A percentile compares a stretch with the other conserved stretches of the same genome.
Evolutionary conservation across 2,329 filamentous ascomycete species (phyloP).

Genomic region (Didymella lethalis): DNA sequence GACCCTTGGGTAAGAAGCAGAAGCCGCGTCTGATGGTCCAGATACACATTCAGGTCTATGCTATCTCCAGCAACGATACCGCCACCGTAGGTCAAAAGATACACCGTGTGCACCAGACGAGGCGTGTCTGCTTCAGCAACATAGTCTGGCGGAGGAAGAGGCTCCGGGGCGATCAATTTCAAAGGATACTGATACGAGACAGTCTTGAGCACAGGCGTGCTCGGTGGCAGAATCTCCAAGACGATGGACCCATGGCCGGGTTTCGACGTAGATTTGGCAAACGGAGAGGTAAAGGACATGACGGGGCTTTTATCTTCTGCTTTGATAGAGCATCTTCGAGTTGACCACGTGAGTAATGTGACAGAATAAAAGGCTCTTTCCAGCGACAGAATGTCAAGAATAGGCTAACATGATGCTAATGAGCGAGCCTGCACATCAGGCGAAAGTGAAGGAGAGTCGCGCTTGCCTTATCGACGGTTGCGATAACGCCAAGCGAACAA

Average conservation of each 20-base stretch:
- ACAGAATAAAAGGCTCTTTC: background rate
- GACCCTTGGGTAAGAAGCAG: conserved; percentile 72
- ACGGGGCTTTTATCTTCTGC: conserved; percentile 23
- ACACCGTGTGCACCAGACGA: conserved; percentile 74
- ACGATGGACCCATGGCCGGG: conserved; percentile 82
- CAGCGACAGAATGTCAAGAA: background rate
- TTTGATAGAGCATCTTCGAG: conserved; percentile 23
- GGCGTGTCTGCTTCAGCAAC: conserved; percentile 34
- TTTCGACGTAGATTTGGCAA: conserved; percentile 74
- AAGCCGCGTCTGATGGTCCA: conserved; percentile 71
- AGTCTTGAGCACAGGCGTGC: conserved; percentile 73
- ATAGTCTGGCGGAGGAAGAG: conserved; percentile 63
- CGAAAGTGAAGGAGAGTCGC: conserved; percentile 2
- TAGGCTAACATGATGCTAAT: background rate
- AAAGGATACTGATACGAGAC: conserved; percentile 93
- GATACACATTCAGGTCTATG: conserved; percentile 74
- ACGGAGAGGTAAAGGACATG: conserved; percentile 67
- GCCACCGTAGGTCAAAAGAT: conserved; percentile 92
- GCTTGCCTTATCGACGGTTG: conserved; percentile 18
- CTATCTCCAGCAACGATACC: conserved; percentile 88
- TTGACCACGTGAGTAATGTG: background rate
- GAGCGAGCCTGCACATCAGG: background rate
- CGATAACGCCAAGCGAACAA: conserved; percentile 16
- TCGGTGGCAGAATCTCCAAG: conserved; percentile 74
- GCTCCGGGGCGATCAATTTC: conserved; percentile 85